A percentile compares a stretch with the other conserved stretches of the same genome.
phyloP scores from a whole-genome alignment of 495 filamentous ascomycete species.

The Penicillium tannophilum region DNA sequence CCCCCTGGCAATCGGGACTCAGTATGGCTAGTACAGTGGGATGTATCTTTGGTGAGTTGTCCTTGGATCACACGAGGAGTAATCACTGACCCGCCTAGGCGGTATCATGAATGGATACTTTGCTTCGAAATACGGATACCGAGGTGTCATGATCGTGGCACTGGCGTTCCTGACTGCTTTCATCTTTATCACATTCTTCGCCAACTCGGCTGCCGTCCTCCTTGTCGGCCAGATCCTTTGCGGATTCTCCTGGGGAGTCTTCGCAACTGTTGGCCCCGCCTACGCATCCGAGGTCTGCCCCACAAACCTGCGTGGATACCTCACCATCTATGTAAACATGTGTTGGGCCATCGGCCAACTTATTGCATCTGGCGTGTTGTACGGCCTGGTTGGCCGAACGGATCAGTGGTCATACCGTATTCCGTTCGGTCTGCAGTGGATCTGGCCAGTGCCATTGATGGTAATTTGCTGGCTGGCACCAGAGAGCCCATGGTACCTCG shows the following conservation, averaged over 20 bases:
- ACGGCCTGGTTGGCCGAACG: conserved; percentile 42
- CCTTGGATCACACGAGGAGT: not conserved
- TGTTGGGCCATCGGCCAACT: conserved; percentile 71
- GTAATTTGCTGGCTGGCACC: conserved; percentile 59
- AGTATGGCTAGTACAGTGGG: conserved; percentile 39
- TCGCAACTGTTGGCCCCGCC: conserved; percentile 58
- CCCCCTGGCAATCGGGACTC: conserved; percentile 40
- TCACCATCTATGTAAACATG: conserved; percentile 64
- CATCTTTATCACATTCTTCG: conserved; percentile 59
- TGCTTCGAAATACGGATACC: conserved; percentile 50
- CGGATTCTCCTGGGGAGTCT: conserved; percentile 54
- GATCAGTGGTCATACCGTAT: conserved; percentile 53
- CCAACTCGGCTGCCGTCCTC: conserved; percentile 41
- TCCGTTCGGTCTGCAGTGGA: conserved; percentile 66
- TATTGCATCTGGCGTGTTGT: conserved; percentile 55
- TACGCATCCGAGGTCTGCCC: conserved; percentile 67
- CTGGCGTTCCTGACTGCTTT: conserved; percentile 48
- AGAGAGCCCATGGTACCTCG: conserved; percentile 66
- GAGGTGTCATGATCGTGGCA: conserved; percentile 41
- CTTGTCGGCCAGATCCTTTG: conserved; percentile 44
- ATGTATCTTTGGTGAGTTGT: conserved; percentile 32
- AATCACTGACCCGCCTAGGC: conserved; percentile 15
- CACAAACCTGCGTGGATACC: conserved; percentile 54
- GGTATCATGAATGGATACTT: conserved; percentile 47
- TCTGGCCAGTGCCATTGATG: conserved; percentile 63